Conservation (phyloP, 2,329 filamentous ascomycete genomes). For the Trichophyton benhamiae region DNA sequence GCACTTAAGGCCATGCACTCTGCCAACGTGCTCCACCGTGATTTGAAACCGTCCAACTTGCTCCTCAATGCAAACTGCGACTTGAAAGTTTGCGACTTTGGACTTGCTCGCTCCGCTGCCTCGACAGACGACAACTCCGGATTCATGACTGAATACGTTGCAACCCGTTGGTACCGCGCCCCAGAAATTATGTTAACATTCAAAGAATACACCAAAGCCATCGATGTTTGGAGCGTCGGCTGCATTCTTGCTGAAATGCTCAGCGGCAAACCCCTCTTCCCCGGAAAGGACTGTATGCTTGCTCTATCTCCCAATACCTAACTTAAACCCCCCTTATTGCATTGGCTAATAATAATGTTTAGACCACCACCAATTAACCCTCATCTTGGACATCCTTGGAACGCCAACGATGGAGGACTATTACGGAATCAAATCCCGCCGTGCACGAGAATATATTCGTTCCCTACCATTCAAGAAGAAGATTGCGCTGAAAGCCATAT, state of each 20-base stretch:
- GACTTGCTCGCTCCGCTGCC: constrained; percentile 84
- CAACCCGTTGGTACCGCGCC: constrained; percentile 96
- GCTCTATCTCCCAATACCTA: constrained; percentile 1
- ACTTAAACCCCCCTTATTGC: neutral
- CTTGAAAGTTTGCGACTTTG: constrained; percentile 97
- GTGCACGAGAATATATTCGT: constrained; percentile 94
- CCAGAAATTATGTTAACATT: constrained; percentile 99
- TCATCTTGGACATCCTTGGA: constrained; percentile 93
- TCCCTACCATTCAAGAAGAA: constrained; percentile 99
- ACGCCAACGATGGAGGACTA: constrained; percentile 99
- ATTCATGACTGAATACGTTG: constrained; percentile 99
- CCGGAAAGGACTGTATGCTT: constrained; percentile 87
- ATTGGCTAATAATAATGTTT: neutral
- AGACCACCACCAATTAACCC: constrained; percentile 96
- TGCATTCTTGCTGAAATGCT: constrained; percentile 98
- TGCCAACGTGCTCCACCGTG: constrained; percentile 91
- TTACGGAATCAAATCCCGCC: constrained; percentile 97
- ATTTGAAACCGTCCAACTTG: constrained; percentile 93
- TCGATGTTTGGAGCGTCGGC: constrained; percentile 97
- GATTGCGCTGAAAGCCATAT: constrained; percentile 91
- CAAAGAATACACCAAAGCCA: constrained; percentile 99
- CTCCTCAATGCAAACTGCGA: constrained; percentile 98
- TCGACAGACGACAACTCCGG: constrained; percentile 99
- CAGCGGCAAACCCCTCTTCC: constrained; percentile 94
- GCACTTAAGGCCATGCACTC: constrained; percentile 99